A percentile compares a stretch with the other conserved stretches of the same genome.
Conservation (phyloP, 306 rosid genomes). For the Lotus japonicus region DNA sequence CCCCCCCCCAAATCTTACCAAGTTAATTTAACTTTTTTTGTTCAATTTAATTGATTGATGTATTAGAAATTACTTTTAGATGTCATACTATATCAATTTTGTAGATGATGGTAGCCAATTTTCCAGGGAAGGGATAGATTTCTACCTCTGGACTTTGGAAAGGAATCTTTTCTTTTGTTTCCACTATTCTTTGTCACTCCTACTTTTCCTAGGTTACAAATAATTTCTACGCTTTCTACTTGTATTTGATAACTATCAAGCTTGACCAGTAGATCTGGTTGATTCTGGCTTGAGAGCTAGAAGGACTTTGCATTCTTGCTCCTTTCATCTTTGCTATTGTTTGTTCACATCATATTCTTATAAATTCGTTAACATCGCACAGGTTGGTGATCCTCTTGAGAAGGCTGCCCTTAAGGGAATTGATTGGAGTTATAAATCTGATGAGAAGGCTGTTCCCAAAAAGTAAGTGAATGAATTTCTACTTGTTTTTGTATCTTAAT, state of each 20-base stretch:
- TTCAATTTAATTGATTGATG: neutral
- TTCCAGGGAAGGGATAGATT: neutral
- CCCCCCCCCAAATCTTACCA: neutral
- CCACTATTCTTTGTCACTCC: neutral
- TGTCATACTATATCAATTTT: neutral
- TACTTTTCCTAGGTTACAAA: neutral
- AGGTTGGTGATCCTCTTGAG: slow-evolving; percentile 99
- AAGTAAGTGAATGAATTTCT: slow-evolving; percentile 42
- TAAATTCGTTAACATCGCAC: slow-evolving; percentile 24
- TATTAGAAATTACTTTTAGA: neutral
- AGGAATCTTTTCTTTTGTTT: neutral
- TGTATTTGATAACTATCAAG: slow-evolving; percentile 7
- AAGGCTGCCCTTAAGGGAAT: slow-evolving; percentile 98
- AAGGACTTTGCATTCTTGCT: slow-evolving; percentile 6
- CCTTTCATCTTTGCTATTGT: neutral
- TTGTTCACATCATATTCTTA: slow-evolving; percentile 1
- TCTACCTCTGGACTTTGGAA: neutral
- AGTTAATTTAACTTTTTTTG: neutral
- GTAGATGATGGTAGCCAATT: neutral
- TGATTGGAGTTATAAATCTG: slow-evolving; percentile 93
- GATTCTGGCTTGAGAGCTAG: neutral
- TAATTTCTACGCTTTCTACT: slow-evolving; percentile 2
- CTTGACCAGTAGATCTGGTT: neutral
- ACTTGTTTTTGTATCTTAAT: neutral
- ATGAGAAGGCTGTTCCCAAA: slow-evolving; percentile 92